Percentiles rank a stretch among this genome's conserved stretches.
Conservation (phyloP, 768 basidiomycete genomes). For the Pholiota microspora region DNA sequence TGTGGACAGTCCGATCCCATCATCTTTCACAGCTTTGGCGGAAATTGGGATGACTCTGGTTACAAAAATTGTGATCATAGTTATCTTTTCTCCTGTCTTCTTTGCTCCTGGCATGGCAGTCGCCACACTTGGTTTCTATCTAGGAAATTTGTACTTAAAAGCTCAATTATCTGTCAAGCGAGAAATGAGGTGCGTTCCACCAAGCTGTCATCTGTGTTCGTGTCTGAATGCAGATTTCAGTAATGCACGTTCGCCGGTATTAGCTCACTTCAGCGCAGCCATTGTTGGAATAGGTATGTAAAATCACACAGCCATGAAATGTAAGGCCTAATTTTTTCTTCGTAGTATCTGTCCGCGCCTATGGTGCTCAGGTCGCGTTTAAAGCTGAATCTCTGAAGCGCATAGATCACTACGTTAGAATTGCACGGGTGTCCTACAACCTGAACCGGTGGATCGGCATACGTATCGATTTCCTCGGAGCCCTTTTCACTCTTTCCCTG, state of each 20-base stretch:
- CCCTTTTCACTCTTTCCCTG: slow-evolving; percentile 48
- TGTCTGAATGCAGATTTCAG: neutral
- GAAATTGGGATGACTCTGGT: slow-evolving; percentile 24
- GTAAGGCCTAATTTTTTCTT: neutral
- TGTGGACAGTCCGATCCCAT: slow-evolving; percentile 44
- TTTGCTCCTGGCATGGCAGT: slow-evolving; percentile 38
- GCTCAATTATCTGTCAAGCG: slow-evolving; percentile 14
- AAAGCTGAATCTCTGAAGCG: slow-evolving; percentile 8
- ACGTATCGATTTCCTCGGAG: slow-evolving; percentile 56
- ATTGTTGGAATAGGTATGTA: slow-evolving; percentile 48
- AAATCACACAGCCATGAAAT: neutral
- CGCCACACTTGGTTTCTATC: slow-evolving; percentile 35
- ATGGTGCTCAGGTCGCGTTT: slow-evolving; percentile 10
- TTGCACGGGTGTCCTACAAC: slow-evolving; percentile 44
- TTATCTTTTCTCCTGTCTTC: slow-evolving; percentile 40
- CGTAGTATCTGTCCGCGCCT: slow-evolving; percentile 14
- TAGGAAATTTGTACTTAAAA: slow-evolving; percentile 35
- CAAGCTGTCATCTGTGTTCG: neutral
- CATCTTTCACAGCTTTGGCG: slow-evolving; percentile 15
- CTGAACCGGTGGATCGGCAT: slow-evolving; percentile 43
- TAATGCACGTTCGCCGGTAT: slow-evolving; percentile 11
- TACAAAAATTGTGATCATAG: slow-evolving; percentile 35
- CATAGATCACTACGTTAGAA: slow-evolving; percentile 23
- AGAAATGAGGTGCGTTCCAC: neutral
- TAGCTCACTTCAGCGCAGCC: slow-evolving; percentile 24